Base-by-base conservation (phyloP, 768 basidiomycete genomes). In the Pseudohyphozyma bogoriensis region DNA sequence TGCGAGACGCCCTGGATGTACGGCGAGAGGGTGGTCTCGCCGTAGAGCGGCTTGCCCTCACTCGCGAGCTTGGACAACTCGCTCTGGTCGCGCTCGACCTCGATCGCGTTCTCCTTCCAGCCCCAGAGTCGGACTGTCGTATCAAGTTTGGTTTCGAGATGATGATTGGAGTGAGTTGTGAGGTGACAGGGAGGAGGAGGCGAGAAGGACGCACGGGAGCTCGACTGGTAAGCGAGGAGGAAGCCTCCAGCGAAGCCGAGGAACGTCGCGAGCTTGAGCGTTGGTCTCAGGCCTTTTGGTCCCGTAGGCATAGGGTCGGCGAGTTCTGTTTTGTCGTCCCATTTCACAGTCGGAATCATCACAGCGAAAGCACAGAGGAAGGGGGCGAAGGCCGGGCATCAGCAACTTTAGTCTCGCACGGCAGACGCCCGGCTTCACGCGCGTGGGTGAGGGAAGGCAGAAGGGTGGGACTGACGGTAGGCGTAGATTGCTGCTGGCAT, bases 81-180 rank as follows among this genome's bases (percentile, higher is more conserved):
- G 20, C 78, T 78, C 42, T 83, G 70, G 72, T 96, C 93, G 74
- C 77, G 79, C 53, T 81, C 81, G 66, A 86, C 81, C 73, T 97
- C 93, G 20, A 56, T 13, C n/a, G 55, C 81, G 75, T 93, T 93
- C 75, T 93, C 89, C 9, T 82, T 76, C 89, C 89, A 92, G 54
- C 89, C 89, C 88, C 87, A 91, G 78, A 93, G 88, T n/a, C 89
- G 89, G 72, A 82, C 87, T 89, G 70, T n/a, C n/a, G n/a, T n/a
- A n/a, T n/a, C n/a, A n/a, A n/a, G n/a, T n/a, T n/a, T n/a, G n/a
- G n/a, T n/a, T n/a, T n/a, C n/a, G n/a, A n/a, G n/a, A n/a, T n/a
- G n/a, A n/a, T n/a, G n/a, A n/a, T n/a, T n/a, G n/a, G n/a, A n/a
- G n/a, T n/a, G n/a, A n/a, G n/a, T n/a, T n/a, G 37, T 18, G 37